A percentile compares a stretch with the other conserved stretches of the same genome.
Conservation (phyloP, 352 stramenopile species). For the Pythium phragmiticola region DNA sequence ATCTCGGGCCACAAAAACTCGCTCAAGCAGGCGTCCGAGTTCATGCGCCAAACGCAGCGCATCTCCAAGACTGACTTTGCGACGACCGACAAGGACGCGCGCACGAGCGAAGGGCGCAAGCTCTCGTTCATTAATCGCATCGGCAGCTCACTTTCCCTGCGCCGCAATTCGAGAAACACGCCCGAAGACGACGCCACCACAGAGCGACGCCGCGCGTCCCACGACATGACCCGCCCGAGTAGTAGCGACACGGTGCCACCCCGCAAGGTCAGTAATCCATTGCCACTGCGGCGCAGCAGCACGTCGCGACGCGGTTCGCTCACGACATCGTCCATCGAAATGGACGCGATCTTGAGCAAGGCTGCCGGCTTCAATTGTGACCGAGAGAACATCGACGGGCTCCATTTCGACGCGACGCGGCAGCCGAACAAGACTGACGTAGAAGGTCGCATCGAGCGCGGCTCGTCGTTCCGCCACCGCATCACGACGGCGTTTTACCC, state of each 20-base stretch:
- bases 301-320: slow-evolving; percentile 17
- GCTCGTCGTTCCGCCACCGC: slow-evolving; percentile 21
- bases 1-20: slow-evolving; percentile 82
- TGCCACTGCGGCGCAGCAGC: slow-evolving; percentile 13
- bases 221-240: not conserved
- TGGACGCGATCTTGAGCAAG: not conserved
- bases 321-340: slow-evolving; percentile 15
- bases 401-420: slow-evolving; percentile 1
- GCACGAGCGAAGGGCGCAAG: slow-evolving; percentile 6
- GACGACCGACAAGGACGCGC: slow-evolving; percentile 12
- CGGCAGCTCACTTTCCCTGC: slow-evolving; percentile 14
- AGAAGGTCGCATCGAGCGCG: not conserved
- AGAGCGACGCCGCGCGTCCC: slow-evolving; percentile 3
- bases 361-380: not conserved
- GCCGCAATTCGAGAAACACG: slow-evolving; percentile 12
- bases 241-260: slow-evolving; percentile 1
- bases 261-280: slow-evolving; percentile 23
- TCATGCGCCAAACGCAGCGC: slow-evolving; percentile 69
- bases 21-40: slow-evolving; percentile 57
- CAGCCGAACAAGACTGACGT: slow-evolving; percentile 8
- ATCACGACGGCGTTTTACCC: slow-evolving; percentile 16
- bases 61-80: slow-evolving; percentile 44
- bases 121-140: slow-evolving; percentile 18
- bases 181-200: not conserved
- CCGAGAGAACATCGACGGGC: not conserved